Base-by-base conservation (phyloP, 106 monocot genomes). In the Cymbidium sinense region DNA sequence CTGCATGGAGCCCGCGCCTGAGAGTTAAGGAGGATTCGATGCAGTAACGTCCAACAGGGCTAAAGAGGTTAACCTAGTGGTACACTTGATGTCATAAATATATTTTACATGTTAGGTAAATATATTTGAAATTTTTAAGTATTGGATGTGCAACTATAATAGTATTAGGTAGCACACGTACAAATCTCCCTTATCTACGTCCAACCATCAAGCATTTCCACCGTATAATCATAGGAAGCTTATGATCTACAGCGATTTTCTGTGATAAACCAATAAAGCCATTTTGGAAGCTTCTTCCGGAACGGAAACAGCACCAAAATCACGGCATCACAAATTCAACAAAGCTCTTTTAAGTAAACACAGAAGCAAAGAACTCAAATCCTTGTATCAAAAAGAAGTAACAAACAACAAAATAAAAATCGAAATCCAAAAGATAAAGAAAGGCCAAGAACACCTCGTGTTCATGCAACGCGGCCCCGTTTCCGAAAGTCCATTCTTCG, bases 321-420 rank as follows among this genome's bases (percentile, higher is more conserved):
- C 23, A 62, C 3, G 61, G n/a, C 21, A 62, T 25, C 67, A 33
- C 8, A 13, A 15, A 67, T 21, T 21, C 30, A 30, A 67, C 31
- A 76, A 76, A 55, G 61, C 25, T 2, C 5, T 5, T 51, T n/a
- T 23, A 58, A n/a, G 3, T 21, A 58, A n/a, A 58, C 3, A 58
- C 58, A 25, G 58, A 36, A 76, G 25, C 33, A 34, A 76, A 76
- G 10, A 55, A 23, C 21, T 76, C 19, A 21, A 76, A 52, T n/a
- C 47, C 47, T 76, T 21, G 35, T 13, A 34, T 34, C 7, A 20
- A 36, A 61, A 76, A 33, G 67, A 17, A 67, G 13, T 4, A 31
- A 18, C 10, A 33, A 67, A 67, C 2, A 67, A 33, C 67, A 30
- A 64, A 67, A 67, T 28, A 20, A 76, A 75, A 29, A 28, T 29